Evolutionary conservation across 2,329 filamentous ascomycete genomes (phyloP).

Genomic region (Cladobotryum mycophilum): DNA sequence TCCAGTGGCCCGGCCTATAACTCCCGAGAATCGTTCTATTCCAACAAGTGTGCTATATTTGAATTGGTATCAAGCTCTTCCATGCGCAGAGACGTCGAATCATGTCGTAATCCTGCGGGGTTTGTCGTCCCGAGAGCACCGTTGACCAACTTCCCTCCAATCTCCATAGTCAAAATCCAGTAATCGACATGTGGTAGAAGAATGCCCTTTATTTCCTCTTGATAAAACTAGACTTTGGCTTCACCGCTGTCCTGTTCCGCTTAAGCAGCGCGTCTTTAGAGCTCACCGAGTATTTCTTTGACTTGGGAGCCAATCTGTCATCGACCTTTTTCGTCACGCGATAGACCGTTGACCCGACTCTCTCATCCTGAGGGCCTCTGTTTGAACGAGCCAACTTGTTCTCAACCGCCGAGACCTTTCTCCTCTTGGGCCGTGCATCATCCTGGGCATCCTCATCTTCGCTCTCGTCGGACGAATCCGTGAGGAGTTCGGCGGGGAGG

Average conservation of each 20-base stretch:
- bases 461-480: constrained; percentile 44
- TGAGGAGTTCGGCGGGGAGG: constrained; percentile 48
- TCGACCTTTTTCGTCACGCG: constrained; percentile 42
- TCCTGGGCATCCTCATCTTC: constrained; percentile 25
- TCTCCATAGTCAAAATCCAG: too few species aligned
- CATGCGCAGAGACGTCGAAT: too few species aligned
- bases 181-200: too few species aligned
- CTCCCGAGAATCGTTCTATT: too few species aligned
- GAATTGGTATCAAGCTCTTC: too few species aligned
- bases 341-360: constrained; percentile 49
- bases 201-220: constrained; percentile 14
- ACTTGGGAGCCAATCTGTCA: constrained; percentile 42
- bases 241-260: constrained; percentile 36
- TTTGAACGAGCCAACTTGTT: constrained; percentile 31
- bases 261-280: constrained; percentile 40
- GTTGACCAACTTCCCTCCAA: too few species aligned
- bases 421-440: constrained; percentile 32
- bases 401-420: constrained; percentile 38
- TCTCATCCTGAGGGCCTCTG: constrained; percentile 39
- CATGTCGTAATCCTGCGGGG: too few species aligned
- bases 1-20: too few species aligned
- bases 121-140: too few species aligned
- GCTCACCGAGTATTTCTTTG: constrained; percentile 35
- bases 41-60: too few species aligned
- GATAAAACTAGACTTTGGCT: constrained; percentile 38